Conservation (phyloP, 805 yeast genomes). For the Candida easanensis region DNA sequence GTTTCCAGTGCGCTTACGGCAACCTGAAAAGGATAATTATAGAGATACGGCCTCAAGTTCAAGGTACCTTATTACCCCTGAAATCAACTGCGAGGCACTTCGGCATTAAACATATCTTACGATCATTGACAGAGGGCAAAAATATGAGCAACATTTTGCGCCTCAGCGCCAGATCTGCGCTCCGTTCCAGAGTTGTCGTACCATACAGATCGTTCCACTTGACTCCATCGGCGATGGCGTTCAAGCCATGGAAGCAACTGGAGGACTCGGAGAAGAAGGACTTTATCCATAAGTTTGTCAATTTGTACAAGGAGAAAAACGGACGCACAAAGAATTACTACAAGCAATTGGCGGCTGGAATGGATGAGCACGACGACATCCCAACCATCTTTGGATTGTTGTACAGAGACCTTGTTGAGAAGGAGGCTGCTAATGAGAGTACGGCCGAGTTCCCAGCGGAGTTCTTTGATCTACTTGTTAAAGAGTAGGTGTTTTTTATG, state of each 20-base stretch:
- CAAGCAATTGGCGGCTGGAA: conserved; percentile 32
- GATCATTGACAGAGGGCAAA: neutral
- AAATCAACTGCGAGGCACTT: neutral
- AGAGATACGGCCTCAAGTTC: too few species aligned
- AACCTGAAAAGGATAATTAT: too few species aligned
- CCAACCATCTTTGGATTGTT: conserved; percentile 38
- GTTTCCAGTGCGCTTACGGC: neutral
- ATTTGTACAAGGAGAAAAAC: conserved; percentile 31
- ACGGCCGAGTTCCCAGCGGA: conserved; percentile 27
- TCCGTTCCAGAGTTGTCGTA: neutral
- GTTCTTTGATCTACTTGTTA: conserved; percentile 18
- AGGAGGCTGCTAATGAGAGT: conserved; percentile 16
- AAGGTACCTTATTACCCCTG: neutral
- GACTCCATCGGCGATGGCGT: neutral
- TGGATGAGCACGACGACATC: conserved; percentile 36
- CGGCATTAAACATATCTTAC: neutral
- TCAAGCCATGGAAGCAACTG: conserved; percentile 28
- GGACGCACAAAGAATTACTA: conserved; percentile 36
- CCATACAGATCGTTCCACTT: conserved; percentile 15
- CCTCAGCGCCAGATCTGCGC: conserved; percentile 1
- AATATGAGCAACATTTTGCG: neutral
- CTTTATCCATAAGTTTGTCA: conserved; percentile 30
- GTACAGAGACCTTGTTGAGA: conserved; percentile 33
- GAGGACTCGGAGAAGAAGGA: conserved; percentile 25
- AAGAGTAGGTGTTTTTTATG: conserved; percentile 2